These are phyloP conservation scores for Teratosphaeria zuluensis DNA, from an alignment of 2,329 filamentous ascomycete species.

Conservation along the genomic window DNA sequence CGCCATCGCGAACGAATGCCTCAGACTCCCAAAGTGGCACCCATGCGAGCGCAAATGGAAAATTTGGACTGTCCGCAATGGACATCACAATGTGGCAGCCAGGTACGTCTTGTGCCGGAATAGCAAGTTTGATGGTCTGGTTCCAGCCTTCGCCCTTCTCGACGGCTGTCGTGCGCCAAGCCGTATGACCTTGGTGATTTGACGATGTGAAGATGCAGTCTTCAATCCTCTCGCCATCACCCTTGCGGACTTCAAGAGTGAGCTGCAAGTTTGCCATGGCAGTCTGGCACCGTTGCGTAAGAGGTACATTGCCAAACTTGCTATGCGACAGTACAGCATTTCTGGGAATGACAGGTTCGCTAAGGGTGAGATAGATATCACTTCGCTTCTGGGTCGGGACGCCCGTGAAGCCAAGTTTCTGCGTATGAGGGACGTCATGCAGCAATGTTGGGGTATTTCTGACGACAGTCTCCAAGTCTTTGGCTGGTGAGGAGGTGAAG, in stretches of 20 bases:
- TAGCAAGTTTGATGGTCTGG: conserved; percentile 71
- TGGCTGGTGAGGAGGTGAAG: conserved; percentile 51
- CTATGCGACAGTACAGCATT: conserved; percentile 55
- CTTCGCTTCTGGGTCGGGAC: conserved; percentile 80
- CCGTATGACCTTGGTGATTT: conserved; percentile 67
- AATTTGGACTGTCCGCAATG: conserved; percentile 73
- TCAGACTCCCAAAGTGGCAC: conserved; percentile 89
- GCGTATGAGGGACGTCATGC: conserved; percentile 69
- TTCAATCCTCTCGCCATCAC: conserved; percentile 71
- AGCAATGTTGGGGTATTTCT: conserved; percentile 80
- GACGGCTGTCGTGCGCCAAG: conserved; percentile 77
- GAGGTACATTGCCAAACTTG: conserved; percentile 70
- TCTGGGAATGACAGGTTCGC: conserved; percentile 65
- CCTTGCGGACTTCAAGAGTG: conserved; percentile 75
- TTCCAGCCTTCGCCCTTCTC: conserved; percentile 78
- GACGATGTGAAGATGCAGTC: conserved; percentile 81
- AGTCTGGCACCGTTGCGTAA: conserved; percentile 47
- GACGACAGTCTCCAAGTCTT: conserved; percentile 69
- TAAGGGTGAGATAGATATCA: conserved; percentile 87
- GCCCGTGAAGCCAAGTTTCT: conserved; percentile 86
- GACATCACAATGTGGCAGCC: conserved; percentile 83
- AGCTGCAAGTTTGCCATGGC: conserved; percentile 71
- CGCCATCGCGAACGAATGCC: conserved; percentile 79
- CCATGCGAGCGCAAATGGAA: conserved; percentile 84
- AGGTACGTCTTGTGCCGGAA: conserved; percentile 70